Evolutionary conservation across 1,284 basidiomycete species (phyloP).

Genomic region (Hemileia vastatrix): DNA sequence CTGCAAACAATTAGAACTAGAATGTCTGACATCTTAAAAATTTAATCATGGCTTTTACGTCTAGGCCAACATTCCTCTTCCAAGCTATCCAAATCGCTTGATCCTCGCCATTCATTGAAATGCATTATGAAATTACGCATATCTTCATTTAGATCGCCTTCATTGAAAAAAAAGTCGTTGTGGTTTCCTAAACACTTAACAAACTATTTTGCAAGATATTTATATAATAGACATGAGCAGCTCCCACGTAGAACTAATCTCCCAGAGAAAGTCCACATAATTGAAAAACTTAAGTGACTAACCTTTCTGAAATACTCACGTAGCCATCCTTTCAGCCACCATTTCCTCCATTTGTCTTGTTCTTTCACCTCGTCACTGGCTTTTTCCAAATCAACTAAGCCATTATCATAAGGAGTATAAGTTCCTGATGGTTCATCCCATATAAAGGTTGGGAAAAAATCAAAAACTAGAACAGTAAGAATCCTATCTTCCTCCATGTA

Average conservation of each 20-base stretch:
- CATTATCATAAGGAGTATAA: no score
- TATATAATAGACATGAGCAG: neutral
- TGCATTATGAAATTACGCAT: slow-evolving; percentile 19
- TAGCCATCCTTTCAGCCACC: slow-evolving; percentile 80
- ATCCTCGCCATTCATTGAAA: no score
- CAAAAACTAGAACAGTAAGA: slow-evolving; percentile 57
- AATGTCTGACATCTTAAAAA: no score
- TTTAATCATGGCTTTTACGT: no score
- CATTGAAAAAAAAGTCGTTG: slow-evolving; percentile 8
- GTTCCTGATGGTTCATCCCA: no score
- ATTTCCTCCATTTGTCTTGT: slow-evolving; percentile 68
- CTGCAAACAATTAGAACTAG: no score
- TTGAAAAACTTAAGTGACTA: slow-evolving; percentile 46
- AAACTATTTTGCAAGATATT: no score
- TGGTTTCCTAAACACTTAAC: neutral
- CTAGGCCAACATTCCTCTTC: no score
- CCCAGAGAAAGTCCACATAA: neutral
- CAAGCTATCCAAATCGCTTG: no score
- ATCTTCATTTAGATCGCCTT: slow-evolving; percentile 12
- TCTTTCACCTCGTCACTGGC: slow-evolving; percentile 54
- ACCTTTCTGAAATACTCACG: slow-evolving; percentile 70
- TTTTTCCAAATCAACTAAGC: slow-evolving; percentile 49
- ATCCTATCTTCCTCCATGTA: slow-evolving; percentile 63
- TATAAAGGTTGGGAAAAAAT: slow-evolving; percentile 58
- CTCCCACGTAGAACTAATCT: neutral